Evolutionary conservation across 371 early-diverging fungal genomes (phyloP).

Genomic region (Nematocida displodere): DNA sequence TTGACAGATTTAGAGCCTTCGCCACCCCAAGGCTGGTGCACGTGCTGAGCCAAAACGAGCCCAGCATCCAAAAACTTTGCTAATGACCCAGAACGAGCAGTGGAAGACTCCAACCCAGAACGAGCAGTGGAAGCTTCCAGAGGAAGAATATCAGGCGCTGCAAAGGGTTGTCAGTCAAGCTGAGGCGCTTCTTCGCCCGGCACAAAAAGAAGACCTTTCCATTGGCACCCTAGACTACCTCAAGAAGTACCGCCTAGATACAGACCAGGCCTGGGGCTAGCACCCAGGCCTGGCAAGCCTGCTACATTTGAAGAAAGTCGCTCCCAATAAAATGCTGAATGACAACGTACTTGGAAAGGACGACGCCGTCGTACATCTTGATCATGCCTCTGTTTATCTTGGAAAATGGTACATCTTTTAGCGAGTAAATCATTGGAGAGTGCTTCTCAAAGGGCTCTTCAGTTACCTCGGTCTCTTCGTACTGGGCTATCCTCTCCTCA

Average conservation of each 20-base stretch:
- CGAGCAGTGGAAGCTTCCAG: neutral
- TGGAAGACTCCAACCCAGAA: too few species aligned
- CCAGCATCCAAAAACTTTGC: too few species aligned
- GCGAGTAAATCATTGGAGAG: constrained; percentile 26
- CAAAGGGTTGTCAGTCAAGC: neutral
- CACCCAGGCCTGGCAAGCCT: neutral
- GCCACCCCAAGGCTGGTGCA: too few species aligned
- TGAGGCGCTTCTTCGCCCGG: neutral
- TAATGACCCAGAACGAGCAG: too few species aligned
- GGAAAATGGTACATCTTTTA: constrained; percentile 68
- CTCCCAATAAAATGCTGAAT: constrained; percentile 97
- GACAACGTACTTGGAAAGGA: constrained; percentile 84
- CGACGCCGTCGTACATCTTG: constrained; percentile 93
- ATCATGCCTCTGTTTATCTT: constrained; percentile 83
- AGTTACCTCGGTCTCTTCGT: neutral
- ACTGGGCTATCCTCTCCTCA: constrained; percentile 17
- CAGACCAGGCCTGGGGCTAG: neutral
- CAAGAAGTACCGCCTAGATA: constrained; percentile 36
- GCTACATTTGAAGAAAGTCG: constrained; percentile 59
- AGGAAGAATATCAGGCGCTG: neutral
- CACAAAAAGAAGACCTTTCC: constrained; percentile 32
- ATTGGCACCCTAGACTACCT: constrained; percentile 46
- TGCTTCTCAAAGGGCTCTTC: constrained; percentile 24
- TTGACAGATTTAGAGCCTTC: too few species aligned
- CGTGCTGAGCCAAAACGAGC: too few species aligned